Conservation (phyloP, 2,329 filamentous ascomycete genomes). For the Bipolaris oryzae region DNA sequence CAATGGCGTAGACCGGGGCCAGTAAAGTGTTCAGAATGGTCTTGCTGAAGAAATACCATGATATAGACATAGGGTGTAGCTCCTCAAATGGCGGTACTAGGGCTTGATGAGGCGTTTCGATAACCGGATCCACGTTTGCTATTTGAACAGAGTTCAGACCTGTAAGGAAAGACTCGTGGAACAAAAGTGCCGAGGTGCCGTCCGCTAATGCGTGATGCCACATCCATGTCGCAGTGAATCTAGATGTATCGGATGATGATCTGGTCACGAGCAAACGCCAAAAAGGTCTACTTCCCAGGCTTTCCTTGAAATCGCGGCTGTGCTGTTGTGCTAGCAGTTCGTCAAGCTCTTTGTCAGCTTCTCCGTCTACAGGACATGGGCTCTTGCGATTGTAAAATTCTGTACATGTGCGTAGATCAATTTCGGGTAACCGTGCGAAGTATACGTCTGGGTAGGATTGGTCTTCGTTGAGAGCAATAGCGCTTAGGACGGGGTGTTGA, state of each 20-base stretch:
- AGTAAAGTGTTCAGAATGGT: conserved; percentile 45
- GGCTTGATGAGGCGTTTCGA: conserved; percentile 21
- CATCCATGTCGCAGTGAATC: conserved; percentile 54
- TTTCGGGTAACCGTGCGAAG: conserved; percentile 53
- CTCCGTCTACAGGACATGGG: conserved; percentile 21
- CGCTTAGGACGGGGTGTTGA: conserved; percentile 52
- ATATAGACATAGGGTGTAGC: conserved; percentile 49
- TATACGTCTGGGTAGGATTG: conserved; percentile 48
- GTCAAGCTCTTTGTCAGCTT: conserved; percentile 51
- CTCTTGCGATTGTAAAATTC: conserved; percentile 36
- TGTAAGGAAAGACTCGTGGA: conserved; percentile 52
- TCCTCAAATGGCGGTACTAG: conserved; percentile 52
- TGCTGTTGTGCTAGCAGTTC: conserved; percentile 51
- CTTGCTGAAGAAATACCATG: conserved; percentile 44
- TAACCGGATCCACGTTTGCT: conserved; percentile 8
- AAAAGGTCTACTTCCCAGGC: conserved; percentile 41
- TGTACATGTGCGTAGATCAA: conserved; percentile 51
- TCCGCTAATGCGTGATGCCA: conserved; percentile 58
- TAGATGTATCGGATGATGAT: conserved; percentile 5
- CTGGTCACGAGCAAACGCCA: conserved; percentile 52
- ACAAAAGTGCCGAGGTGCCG: conserved; percentile 53
- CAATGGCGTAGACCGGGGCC: conserved; percentile 27
- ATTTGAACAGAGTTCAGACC: conserved; percentile 33
- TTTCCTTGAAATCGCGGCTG: conserved; percentile 46
- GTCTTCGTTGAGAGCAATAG: conserved; percentile 50